Conservation (phyloP, 2,329 filamentous ascomycete genomes). For the Penicillium sclerotigenum region DNA sequence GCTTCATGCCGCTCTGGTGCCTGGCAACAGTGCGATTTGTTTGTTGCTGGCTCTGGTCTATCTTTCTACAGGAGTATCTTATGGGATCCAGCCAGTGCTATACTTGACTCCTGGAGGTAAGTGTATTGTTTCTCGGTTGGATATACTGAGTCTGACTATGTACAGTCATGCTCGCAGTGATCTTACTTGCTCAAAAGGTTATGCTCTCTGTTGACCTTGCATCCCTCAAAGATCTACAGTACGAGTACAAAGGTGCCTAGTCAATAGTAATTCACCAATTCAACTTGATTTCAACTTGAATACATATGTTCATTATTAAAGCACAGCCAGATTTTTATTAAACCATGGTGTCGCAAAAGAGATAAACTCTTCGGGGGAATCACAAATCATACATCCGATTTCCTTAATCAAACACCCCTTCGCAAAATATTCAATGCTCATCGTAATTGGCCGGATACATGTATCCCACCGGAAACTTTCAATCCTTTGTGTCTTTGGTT, state of each 20-base stretch:
- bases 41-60: slow-evolving; percentile 31
- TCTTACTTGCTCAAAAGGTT: slow-evolving; percentile 31
- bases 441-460: not conserved
- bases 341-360: slow-evolving; percentile 6
- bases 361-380: slow-evolving; percentile 9
- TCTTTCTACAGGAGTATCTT: slow-evolving; percentile 18
- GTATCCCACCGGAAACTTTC: not conserved
- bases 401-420: not conserved
- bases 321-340: slow-evolving; percentile 1
- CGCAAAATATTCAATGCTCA: not conserved
- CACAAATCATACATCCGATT: slow-evolving; percentile 2
- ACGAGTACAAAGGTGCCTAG: slow-evolving; percentile 44
- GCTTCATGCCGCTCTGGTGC: slow-evolving; percentile 25
- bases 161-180: slow-evolving; percentile 35
- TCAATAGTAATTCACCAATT: not conserved
- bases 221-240: slow-evolving; percentile 39
- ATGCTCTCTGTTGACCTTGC: slow-evolving; percentile 42
- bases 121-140: slow-evolving; percentile 10
- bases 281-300: not conserved
- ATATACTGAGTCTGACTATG: slow-evolving; percentile 21
- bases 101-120: slow-evolving; percentile 41
- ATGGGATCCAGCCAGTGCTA: slow-evolving; percentile 24
- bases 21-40: slow-evolving; percentile 31
- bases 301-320: slow-evolving; percentile 2
- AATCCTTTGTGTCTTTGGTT: not conserved